Evolutionary conservation across 331 rosid genomes (phyloP), one percentile per base, ranked within the genome.

Genomic region (Telfairia occidentalis): DNA sequence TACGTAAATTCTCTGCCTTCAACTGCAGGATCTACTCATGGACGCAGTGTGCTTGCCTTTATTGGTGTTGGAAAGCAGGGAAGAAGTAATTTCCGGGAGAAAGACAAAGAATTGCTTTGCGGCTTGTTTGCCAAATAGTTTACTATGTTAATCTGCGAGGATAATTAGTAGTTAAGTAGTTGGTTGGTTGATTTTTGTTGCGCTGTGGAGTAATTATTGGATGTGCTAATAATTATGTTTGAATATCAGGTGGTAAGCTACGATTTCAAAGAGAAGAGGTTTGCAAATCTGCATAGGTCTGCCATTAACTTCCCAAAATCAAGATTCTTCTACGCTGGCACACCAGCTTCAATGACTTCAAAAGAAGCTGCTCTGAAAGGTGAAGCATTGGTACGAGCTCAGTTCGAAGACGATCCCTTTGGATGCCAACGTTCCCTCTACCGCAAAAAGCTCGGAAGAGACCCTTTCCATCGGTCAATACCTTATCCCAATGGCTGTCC

Each of bases 401-500:
- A 92, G 78, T 92, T 90, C 85, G 76, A 57, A 67, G 85, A 84
- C 29, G 96, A 92, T 78, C 97, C 97, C 26, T 92, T 81, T n/a
- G 96, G 96, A 16, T 92, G 98, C 60, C 84, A 74, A 80, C 87
- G 91, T 78, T 82, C 96, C 15, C 98, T 92, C 59, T 65, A 76
- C 74, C 87, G 80, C 49, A 92, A 92, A 67, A 92, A 86, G 70
- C 83, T 87, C 63, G 87, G 86, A 76, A 94, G 98, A 2, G 96
- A 92, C 80, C 96, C 96, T 15, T 92, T 90, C 77, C 98, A 90
- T 77, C 83, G 98, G 13, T 78, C 92, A 2, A 90, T 92, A 75
- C 98, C 98, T 46, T 92, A 92, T 69, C 98, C 98, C 2, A 84
- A 76, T 30, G 92, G 97, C 0, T 92, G 97, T 65, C 95, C 95